Base-by-base conservation (phyloP, 495 filamentous ascomycete species). In the Xylaria flabelliformis region DNA sequence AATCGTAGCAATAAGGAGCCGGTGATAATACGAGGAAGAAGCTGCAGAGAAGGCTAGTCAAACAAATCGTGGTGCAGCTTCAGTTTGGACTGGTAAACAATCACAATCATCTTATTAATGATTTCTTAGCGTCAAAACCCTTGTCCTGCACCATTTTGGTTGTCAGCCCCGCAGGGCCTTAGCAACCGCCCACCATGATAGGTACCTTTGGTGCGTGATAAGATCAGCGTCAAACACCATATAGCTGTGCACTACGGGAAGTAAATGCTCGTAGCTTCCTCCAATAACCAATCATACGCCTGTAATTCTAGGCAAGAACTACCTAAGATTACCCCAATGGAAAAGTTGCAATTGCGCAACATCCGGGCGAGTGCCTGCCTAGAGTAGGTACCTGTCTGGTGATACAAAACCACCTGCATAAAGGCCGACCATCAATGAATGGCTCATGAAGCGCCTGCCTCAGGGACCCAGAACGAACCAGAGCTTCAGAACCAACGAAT, bases 171-270 rank as follows among this genome's bases (percentile, higher is more conserved):
- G 59, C 69, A 56, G 36, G 21, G 59, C 56, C 69, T 62, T 64
- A 71, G 69, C 69, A 71, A 71, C 69, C 69, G 69, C 69, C 59
- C 69, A 50, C 39, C 39, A 29, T n/a, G n/a, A n/a, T n/a, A 53
- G 46, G 24, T 66, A 39, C 46, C 44, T 12, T 3, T 17, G 46
- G 17, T 4, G 26, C 5, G 29, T 29, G 26, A 66, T 66, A 51
- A 50, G 64, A 66, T 66, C 64, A 46, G 64, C 64, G 64, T 24
- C 46, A 66, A 51, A 39, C 19, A 39, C 56, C 32, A 15, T 44
- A 26, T 4, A 29, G n/a, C 61, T 9, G 12, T 41, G 17, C 1
- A 34, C 32, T 64, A 24, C 61, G 44, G 39, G 21, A 64, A 24
- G 58, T 61, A 19, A 58, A 17, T 58, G 29, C 44, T 48, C 29